phyloP scores from a whole-genome alignment of 306 rosid species.

The Astragalus membranaceus region DNA sequence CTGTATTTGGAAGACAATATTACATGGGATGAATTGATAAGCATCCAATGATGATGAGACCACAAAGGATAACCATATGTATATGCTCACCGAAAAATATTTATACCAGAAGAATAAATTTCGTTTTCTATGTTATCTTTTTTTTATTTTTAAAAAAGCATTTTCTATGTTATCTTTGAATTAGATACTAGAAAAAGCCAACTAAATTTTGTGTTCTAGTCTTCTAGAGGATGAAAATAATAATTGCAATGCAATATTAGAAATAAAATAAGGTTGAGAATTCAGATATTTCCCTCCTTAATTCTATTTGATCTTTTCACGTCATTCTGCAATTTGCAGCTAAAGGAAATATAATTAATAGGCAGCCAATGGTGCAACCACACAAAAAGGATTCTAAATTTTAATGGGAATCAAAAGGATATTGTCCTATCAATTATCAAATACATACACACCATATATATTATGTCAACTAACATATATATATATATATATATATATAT shows the following conservation, averaged over 20 bases:
- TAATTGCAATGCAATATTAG: neutral
- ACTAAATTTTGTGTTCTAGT: neutral
- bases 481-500: too few species aligned
- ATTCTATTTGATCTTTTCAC: slow-evolving; percentile 13
- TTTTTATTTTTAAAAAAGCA: too few species aligned
- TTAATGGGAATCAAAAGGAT: slow-evolving; percentile 26
- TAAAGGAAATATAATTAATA: slow-evolving; percentile 17
- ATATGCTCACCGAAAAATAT: neutral
- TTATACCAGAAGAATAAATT: slow-evolving; percentile 14
- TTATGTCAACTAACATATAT: neutral
- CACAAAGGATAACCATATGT: neutral
- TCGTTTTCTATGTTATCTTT: slow-evolving; percentile 6
- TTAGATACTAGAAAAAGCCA: slow-evolving; percentile 15
- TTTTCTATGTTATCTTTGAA: slow-evolving; percentile 16
- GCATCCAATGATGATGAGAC: slow-evolving; percentile 11
- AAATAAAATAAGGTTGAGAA: neutral
- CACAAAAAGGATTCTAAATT: slow-evolving; percentile 17
- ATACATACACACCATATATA: neutral
- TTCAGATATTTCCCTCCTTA: slow-evolving; percentile 1
- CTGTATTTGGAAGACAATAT: too few species aligned
- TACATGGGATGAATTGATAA: neutral
- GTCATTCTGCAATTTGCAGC: slow-evolving; percentile 26
- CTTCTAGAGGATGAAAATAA: neutral
- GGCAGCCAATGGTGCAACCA: slow-evolving; percentile 18
- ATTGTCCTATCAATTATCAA: slow-evolving; percentile 15